Evolutionary conservation across 257 asterid species (phyloP), one percentile per base, ranked within the genome.

Genomic region (Ballota nigra): DNA sequence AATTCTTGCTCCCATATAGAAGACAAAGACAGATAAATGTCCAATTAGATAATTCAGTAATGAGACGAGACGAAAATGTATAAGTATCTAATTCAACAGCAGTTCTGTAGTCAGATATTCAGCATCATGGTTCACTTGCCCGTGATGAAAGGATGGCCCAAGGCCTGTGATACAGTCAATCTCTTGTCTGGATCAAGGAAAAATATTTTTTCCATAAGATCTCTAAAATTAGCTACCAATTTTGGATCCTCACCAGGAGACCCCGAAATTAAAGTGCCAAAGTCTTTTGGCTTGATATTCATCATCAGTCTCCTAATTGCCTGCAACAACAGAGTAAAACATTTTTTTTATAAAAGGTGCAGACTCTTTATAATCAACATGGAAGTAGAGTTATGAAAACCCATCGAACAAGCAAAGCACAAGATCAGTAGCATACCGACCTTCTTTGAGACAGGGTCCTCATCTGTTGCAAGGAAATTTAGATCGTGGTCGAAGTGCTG

Each of bases 91-190:
- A 91, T 63, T 84, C 92, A 82, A 83, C 92, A 81, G 90, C 83
- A 85, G 80, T 85, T 83, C 85, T 77, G 87, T 72, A 78, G 91
- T 77, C 90, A 86, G 87, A 89, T 81, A 86, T 83, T 81, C 97
- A 92, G 87, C 91, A 83, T 77, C 87, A 81, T 77, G 81, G 81
- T 81, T 93, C 99, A 92, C 98, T 95, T 92, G 97, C 98, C 99
- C 83, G 98, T 95, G 95, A 92, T 90, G 96, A 92, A 95, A 75
- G 99, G 97, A 77, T 95, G 99, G 88, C 91, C 82, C 87, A 95
- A 81, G 56, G 99, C 98, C 87, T 92, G 99, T 73, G 98, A 87
- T 16, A 92, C 98, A 26, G 82, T 92, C 53, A 95, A 67, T 79
- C 99, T 89, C 89, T 92, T 95, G 75, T 95, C 99, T 66, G 97